phyloP scores from a whole-genome alignment of 2,329 filamentous ascomycete genomes.

The Emergomyces africanus region DNA sequence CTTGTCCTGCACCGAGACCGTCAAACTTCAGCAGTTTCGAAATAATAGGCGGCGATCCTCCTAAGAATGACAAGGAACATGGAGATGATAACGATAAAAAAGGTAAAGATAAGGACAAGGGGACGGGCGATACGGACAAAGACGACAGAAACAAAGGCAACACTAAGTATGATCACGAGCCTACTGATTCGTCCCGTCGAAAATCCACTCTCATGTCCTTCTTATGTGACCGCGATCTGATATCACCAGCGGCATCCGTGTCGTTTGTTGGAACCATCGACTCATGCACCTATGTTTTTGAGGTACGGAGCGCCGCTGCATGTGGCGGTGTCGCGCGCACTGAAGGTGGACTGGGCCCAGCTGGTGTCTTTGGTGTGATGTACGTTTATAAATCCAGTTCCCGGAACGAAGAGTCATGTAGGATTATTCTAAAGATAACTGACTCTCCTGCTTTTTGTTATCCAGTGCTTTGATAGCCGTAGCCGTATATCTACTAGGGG shows the following conservation, averaged over 20 bases:
- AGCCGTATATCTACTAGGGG: conserved; percentile 79
- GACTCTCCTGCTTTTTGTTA: conserved; percentile 5
- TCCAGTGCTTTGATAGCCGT: conserved; percentile 52
- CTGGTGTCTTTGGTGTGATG: conserved; percentile 79
- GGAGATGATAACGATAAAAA: conserved; percentile 3
- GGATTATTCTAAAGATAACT: conserved; percentile 6
- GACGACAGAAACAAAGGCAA: conserved; percentile 15
- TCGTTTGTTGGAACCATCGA: conserved; percentile 84
- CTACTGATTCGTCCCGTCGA: conserved; percentile 24
- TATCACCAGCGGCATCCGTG: conserved; percentile 53
- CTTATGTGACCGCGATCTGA: conserved; percentile 75
- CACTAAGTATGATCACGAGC: conserved; percentile 6
- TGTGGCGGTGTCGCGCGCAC: conserved; percentile 57
- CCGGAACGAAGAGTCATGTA: background rate
- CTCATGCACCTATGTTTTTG: conserved; percentile 92
- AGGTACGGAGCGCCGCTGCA: conserved; percentile 72
- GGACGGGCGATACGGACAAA: conserved; percentile 16
- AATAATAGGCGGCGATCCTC: conserved; percentile 3
- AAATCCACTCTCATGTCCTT: conserved; percentile 88
- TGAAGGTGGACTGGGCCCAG: conserved; percentile 52
- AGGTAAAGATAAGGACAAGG: conserved; percentile 9
- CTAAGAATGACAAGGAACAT: background rate
- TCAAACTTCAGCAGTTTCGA: conserved; percentile 8
- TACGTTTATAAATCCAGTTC: conserved; percentile 27
- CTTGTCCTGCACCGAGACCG: conserved; percentile 36